Base-by-base conservation (phyloP, 768 basidiomycete species). In the Boletus subcaerulescens region DNA sequence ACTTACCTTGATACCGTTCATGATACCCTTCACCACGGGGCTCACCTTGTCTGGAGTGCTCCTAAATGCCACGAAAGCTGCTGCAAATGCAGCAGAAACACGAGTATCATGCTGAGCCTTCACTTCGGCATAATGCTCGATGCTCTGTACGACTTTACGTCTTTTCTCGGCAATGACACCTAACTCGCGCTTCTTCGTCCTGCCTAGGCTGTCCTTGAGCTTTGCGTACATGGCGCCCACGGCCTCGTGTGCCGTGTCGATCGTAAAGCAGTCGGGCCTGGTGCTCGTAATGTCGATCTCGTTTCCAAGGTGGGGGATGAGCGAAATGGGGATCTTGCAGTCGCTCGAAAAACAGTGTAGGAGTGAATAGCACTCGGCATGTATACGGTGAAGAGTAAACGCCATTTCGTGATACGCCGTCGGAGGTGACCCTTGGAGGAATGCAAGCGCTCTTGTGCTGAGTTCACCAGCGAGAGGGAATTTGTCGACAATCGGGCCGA, bases 1-100 rank as follows among this genome's bases (percentile, higher is more conserved):
- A 53, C 81, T 41, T 49, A 92, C 95, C 84, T 97, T 98, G 76
- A 98, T 87, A 22, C 94, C 92, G 53, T 93, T 96, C 90, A 98
- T 98, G 52, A 98, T 86, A 22, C 91, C 93, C 69, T 95, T 94
- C 42, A 99, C 93, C 45, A 99, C 85, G 0, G 97, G 95, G 62
- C 92, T 96, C 58, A 98, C 86, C 74, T 97, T 98, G 57, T 93
- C 85, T 0, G 97, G 96, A 12, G 92, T 85, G 33, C 84, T 84
- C 66, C 82, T 80, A 59, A 98, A 84, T 9, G 93, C 88, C 13
- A 99, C 87, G 60, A 94, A 88, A 0, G 95, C 93, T 2, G 91
- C 88, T 9, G 95, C 93, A 63, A 97, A 89, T 0, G 93, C 85
- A 8, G 97, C 92, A 2, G 85, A 86, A 18, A 98, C 87, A 40